Conservation (phyloP, 345 rosid genomes). For the Aegle marmelos region DNA sequence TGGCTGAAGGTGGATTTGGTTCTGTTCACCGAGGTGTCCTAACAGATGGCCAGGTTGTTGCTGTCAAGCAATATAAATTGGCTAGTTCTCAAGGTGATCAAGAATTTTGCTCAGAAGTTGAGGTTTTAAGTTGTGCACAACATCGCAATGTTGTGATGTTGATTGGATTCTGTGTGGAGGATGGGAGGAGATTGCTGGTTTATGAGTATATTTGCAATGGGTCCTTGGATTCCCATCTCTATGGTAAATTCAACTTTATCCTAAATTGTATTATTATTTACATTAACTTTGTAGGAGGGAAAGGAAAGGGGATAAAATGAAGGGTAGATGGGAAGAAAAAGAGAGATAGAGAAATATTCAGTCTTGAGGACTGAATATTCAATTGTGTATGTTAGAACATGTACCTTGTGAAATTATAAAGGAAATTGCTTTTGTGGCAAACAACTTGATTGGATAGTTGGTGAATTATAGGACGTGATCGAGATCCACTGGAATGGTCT, state of each 20-base stretch:
- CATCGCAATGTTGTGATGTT: slow-evolving; percentile 95
- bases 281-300: slow-evolving; percentile 7
- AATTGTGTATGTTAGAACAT: not conserved
- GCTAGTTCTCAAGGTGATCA: slow-evolving; percentile 96
- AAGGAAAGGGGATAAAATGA: not conserved
- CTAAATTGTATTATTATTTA: slow-evolving; percentile 8
- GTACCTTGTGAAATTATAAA: not conserved
- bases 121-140: slow-evolving; percentile 96
- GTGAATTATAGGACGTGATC: slow-evolving; percentile 44
- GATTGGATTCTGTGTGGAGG: slow-evolving; percentile 86
- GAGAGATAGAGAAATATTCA: not conserved
- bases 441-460: not conserved
- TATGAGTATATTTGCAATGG: slow-evolving; percentile 96
- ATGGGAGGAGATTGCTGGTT: slow-evolving; percentile 83
- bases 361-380: slow-evolving; percentile 6
- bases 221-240: slow-evolving; percentile 87
- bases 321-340: slow-evolving; percentile 4
- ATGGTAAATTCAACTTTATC: slow-evolving; percentile 53
- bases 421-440: not conserved
- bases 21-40: slow-evolving; percentile 87
- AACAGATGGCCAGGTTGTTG: slow-evolving; percentile 82
- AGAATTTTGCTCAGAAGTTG: slow-evolving; percentile 98
- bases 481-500: slow-evolving; percentile 70
- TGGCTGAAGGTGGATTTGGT: slow-evolving; percentile 99
- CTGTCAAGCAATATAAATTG: slow-evolving; percentile 90